Base-by-base conservation (phyloP, 805 yeast species). In the Osmozyma mogii region DNA sequence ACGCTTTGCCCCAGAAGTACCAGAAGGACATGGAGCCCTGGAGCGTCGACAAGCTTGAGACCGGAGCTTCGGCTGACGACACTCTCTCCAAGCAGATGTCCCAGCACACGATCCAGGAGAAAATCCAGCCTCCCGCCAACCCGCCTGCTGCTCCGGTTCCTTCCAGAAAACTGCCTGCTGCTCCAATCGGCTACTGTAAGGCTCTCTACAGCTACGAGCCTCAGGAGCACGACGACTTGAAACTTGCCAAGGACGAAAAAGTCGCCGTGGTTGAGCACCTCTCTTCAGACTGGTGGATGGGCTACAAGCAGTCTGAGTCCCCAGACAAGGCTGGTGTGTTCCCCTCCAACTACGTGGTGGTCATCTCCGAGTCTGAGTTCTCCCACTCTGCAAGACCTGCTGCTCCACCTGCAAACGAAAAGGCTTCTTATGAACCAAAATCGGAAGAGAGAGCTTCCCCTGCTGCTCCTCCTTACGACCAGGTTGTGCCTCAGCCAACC, bases 241-340 rank as follows among this genome's bases (percentile, higher is more conserved):
- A 52, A 6, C 63, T 89, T 12, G 45, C 43, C 20, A 66, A 59
- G 22, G 96, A 94, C 32, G 89, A 81, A 38, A 75, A 70, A 45
- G 53, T 92, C 28, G 69, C 70, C 18, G 72, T 92, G 4, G 32
- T 74, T 5, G 94, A 87, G 49, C 82, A 75, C 45, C 65, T 80
- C 27, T 82, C 89, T 13, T 68, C 71, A 22, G 89, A 87, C 49
- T 89, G 98, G 98, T 87, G 92, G 83, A 80, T 73, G 49, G 98
- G 98, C 27, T 58, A 54, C 38, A 53, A 47, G 35, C 37, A 45
- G 25, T 58, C 61, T 11, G 51, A 66, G 25, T 29, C 29, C 6
- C 39, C 54, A 1, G 71, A 73, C 4, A 52, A 55, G 18, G 68
- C 70, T 6, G 98, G 97, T 24, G 78, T 88, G 49, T 88, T 92